These are phyloP conservation scores for Iris pallida DNA, from an alignment of 116 monocot genomes.

Conservation along the genomic window DNA sequence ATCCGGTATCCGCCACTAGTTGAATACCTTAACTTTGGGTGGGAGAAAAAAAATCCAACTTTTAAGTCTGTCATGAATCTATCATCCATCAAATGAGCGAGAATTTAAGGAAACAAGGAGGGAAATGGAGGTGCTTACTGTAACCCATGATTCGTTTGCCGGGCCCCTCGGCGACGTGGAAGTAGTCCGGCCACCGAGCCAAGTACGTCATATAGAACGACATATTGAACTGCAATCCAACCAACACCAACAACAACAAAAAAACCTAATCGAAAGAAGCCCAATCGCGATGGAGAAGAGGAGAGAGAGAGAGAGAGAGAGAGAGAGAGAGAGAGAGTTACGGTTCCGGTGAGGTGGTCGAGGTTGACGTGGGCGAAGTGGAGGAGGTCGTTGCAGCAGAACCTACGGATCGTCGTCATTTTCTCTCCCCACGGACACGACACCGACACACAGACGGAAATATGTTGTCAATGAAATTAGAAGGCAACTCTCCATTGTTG, in stretches of 20 bases:
- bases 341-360: constrained; percentile 92
- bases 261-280: background rate
- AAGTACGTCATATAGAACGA: constrained; percentile 97
- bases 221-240: constrained; percentile 59
- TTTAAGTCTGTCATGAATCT: background rate
- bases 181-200: constrained; percentile 97
- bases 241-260: background rate
- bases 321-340: constrained; percentile 4
- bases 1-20: no score
- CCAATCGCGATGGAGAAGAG: background rate
- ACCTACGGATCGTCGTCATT: constrained; percentile 72
- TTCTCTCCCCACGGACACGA: no score
- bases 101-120: background rate
- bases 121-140: constrained; percentile 27
- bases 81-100: background rate
- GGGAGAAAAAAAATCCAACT: background rate
- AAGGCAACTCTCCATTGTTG: no score
- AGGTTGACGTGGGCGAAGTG: constrained; percentile 73
- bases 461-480: no score
- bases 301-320: constrained; percentile 5
- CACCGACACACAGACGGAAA: no score
- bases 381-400: constrained; percentile 68
- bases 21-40: no score
- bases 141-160: constrained; percentile 72
- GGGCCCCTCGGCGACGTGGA: constrained; percentile 82